These are phyloP conservation scores for Aspergillus costaricaensis DNA, from an alignment of 2,329 filamentous ascomycete genomes.

Conservation along the genomic window DNA sequence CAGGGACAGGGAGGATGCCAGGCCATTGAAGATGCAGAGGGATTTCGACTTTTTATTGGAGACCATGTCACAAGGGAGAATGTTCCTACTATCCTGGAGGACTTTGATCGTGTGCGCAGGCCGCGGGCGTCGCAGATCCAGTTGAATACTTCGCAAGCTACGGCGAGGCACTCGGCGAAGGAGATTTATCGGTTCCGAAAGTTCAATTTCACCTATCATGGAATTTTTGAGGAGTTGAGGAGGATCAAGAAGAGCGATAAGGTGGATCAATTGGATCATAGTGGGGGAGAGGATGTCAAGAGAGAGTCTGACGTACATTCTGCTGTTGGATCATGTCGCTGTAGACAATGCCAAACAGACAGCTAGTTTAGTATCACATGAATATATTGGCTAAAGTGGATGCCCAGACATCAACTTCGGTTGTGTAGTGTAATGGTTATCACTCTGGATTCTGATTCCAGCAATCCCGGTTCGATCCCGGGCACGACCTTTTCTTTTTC, in stretches of 20 bases:
- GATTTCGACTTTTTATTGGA: constrained; percentile 8
- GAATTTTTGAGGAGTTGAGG: neutral
- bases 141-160: neutral
- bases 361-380: too few species aligned
- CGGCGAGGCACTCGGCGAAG: neutral
- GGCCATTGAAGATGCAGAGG: constrained; percentile 18
- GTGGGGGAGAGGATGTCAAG: neutral
- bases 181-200: neutral
- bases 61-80: neutral
- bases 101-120: constrained; percentile 13
- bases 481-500: neutral
- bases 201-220: constrained; percentile 12
- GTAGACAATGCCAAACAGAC: too few species aligned
- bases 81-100: constrained; percentile 2
- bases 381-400: too few species aligned
- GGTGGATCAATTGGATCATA: neutral
- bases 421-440: neutral
- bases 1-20: constrained; percentile 21
- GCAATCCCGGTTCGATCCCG: neutral
- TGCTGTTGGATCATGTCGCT: too few species aligned
- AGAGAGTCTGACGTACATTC: too few species aligned
- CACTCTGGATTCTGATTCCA: neutral
- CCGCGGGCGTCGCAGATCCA: constrained; percentile 12
- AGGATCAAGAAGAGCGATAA: neutral
- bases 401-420: neutral